Evolutionary conservation across 2,329 filamentous ascomycete species (phyloP).

Genomic region (Neofusicoccum kwambonambiense): DNA sequence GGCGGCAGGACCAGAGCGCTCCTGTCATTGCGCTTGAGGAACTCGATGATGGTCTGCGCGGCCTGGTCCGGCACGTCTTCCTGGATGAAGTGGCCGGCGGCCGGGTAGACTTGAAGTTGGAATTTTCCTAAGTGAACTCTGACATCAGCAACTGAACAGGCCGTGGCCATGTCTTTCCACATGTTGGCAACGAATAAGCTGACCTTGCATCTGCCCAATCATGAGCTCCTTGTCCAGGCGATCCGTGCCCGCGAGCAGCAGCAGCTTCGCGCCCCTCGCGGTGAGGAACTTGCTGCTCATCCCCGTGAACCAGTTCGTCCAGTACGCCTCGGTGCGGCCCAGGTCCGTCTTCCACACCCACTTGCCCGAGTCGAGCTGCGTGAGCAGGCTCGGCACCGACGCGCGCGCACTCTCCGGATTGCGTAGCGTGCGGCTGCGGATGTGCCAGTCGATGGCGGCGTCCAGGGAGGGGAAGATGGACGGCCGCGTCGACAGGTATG

Average conservation of each 20-base stretch:
- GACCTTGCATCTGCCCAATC: constrained; percentile 96
- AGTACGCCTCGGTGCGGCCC: constrained; percentile 79
- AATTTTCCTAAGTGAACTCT: constrained; percentile 70
- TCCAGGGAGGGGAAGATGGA: constrained; percentile 72
- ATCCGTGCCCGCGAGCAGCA: constrained; percentile 86
- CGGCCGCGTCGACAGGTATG: constrained; percentile 81
- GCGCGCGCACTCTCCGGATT: constrained; percentile 80
- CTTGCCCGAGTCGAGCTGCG: constrained; percentile 37
- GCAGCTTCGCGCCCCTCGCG: constrained; percentile 77
- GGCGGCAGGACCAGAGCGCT: constrained; percentile 82
- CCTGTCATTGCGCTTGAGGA: constrained; percentile 87
- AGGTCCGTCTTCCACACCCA: constrained; percentile 90
- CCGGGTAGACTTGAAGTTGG: constrained; percentile 88
- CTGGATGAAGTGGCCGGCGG: constrained; percentile 94
- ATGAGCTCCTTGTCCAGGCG: constrained; percentile 86
- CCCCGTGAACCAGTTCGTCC: constrained; percentile 90
- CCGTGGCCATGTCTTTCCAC: neutral
- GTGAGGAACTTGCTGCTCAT: constrained; percentile 84
- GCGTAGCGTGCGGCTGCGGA: constrained; percentile 81
- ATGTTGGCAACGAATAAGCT: constrained; percentile 23
- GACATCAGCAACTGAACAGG: neutral
- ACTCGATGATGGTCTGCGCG: constrained; percentile 80
- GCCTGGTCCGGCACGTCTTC: constrained; percentile 92
- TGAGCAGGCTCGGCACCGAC: constrained; percentile 80
- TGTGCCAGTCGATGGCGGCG: constrained; percentile 90